Evolutionary conservation across 768 basidiomycete species (phyloP), one percentile per base, ranked within the genome.

Genomic region (Pleurotus pulmonarius): DNA sequence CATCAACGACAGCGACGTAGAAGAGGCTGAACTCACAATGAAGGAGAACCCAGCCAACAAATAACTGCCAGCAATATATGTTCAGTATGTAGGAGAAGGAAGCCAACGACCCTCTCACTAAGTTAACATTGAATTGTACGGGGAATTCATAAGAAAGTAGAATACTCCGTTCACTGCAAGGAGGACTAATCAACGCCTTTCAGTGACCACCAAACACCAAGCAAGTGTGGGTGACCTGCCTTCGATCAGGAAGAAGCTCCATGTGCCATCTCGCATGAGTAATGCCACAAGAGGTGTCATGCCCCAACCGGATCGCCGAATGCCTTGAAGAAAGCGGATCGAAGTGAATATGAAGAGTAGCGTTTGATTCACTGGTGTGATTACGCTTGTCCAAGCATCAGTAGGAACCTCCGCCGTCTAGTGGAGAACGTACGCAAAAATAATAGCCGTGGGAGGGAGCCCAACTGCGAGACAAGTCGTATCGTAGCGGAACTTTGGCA

Each of bases 401-500:
- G 26, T 8, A 29, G 26, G 26, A 29, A 7, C 26, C 9, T 29
- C 26, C 6, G 26, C 26, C 6, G 26, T 29, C 26, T 29, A 8
- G 26, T 29, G 7, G 6, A 9, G 7, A 29, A 29, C 68, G 49
- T 58, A 75, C 74, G 62, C 70, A 18, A 68, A 72, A 29, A 76
- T 63, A 13, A 69, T 59, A 4, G 75, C 53, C 24, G 59, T 62
- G 5, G 46, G 51, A 2, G 75, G 72, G 25, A 64, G 58, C 13
- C 57, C 25, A 2, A 64, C 62, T 2, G 70, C 66, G 0, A 71
- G 61, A 41, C 74, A 75, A 18, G 71, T 60, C 6, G 70, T 61
- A 57, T 74, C 70, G 58, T 67, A 72, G 34, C 59, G 59, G n/a
- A 76, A 66, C 0, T 59, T 61, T 25, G 69, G 73, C 25, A 69